phyloP scores from a whole-genome alignment of 1,284 basidiomycete species.

The Ceraceosorus guamensis region DNA sequence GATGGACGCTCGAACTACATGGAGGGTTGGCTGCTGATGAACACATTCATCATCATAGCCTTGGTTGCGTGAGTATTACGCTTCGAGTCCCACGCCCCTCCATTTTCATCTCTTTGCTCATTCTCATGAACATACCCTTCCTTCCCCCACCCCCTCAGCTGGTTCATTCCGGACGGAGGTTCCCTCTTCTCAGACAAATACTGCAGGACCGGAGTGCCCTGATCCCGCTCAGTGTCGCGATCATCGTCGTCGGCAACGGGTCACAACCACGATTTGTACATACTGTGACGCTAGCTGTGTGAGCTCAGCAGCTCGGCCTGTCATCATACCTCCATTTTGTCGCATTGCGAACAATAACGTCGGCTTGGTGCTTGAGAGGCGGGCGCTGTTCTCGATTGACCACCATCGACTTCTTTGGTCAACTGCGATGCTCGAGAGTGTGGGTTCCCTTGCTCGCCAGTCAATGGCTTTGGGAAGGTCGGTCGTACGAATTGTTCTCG shows the following conservation, averaged over 20 bases:
- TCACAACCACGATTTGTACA: too few relatives aligned
- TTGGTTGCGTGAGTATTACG: slow-evolving; percentile 3
- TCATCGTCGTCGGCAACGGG: neutral
- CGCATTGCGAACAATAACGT: too few relatives aligned
- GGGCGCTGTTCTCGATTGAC: too few relatives aligned
- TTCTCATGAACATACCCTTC: neutral
- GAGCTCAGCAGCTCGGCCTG: too few relatives aligned
- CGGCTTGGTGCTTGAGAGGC: too few relatives aligned
- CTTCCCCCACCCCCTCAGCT: neutral
- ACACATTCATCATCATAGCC: slow-evolving; percentile 31
- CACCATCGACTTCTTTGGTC: too few relatives aligned
- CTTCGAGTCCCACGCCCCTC: neutral
- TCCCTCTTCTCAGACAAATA: slow-evolving; percentile 4
- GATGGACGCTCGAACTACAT: slow-evolving; percentile 25
- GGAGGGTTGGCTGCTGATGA: slow-evolving; percentile 21
- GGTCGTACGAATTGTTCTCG: too few relatives aligned
- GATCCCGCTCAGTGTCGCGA: neutral
- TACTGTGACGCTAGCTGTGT: too few relatives aligned
- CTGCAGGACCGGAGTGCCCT: slow-evolving; percentile 2
- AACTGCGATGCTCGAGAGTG: too few relatives aligned
- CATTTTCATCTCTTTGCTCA: neutral
- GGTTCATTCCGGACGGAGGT: slow-evolving; percentile 5
- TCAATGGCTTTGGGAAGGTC: too few relatives aligned
- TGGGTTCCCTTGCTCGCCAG: too few relatives aligned
- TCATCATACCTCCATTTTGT: too few relatives aligned